Evolutionary conservation across 2,329 filamentous ascomycete species (phyloP).

Genomic region (Trichocomaceae sp.): DNA sequence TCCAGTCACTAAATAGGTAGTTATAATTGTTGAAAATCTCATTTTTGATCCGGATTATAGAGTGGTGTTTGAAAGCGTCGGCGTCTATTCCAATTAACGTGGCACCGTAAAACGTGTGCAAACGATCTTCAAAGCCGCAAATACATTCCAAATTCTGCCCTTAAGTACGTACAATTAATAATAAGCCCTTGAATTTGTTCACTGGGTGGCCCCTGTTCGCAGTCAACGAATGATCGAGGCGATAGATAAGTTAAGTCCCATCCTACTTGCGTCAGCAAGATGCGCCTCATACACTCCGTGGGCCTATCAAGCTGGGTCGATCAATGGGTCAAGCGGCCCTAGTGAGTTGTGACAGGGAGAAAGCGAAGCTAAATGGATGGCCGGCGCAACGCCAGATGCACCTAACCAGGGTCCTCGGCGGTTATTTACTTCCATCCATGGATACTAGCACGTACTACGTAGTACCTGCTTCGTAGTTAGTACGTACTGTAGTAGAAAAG

Average conservation of each 20-base stretch:
- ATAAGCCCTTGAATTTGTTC: neutral
- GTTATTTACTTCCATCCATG: neutral
- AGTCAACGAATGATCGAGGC: neutral
- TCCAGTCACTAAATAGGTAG: neutral
- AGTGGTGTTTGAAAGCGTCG: neutral
- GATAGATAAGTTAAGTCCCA: neutral
- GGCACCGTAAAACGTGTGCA: conserved; percentile 2
- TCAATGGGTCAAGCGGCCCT: conserved; percentile 2
- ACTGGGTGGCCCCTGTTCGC: neutral
- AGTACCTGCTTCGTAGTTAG: too few species aligned
- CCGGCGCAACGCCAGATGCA: conserved; percentile 5
- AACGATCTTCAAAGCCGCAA: neutral
- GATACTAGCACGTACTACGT: too few species aligned
- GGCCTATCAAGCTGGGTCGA: conserved; percentile 3
- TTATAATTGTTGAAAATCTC: neutral
- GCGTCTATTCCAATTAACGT: conserved; percentile 11
- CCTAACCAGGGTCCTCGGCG: conserved; percentile 7
- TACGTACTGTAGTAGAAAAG: neutral
- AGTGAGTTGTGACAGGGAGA: neutral
- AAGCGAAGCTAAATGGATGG: neutral
- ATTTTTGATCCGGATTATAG: neutral
- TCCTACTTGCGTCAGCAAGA: conserved; percentile 5
- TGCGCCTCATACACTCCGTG: neutral
- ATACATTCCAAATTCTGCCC: too few species aligned
- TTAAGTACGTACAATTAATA: too few species aligned